These are phyloP conservation scores for Fraxinus angustifolia DNA, from an alignment of 305 asterid species.

Conservation along the genomic window DNA sequence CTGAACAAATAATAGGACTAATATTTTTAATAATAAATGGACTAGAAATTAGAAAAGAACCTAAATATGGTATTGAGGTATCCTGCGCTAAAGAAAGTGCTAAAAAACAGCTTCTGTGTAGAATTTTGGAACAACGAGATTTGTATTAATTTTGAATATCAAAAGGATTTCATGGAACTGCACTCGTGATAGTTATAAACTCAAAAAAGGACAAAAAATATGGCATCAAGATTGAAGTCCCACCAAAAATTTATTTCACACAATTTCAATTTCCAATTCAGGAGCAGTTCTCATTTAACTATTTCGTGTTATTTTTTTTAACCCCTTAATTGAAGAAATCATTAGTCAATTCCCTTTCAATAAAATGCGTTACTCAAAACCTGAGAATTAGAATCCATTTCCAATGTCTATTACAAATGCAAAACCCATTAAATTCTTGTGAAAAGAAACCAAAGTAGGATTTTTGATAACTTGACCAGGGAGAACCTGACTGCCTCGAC, in stretches of 20 bases:
- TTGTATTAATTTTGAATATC: neutral
- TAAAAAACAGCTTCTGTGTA: neutral
- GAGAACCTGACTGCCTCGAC: neutral
- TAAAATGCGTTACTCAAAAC: neutral
- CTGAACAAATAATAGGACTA: neutral
- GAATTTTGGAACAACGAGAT: neutral
- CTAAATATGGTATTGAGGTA: neutral
- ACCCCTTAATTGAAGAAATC: neutral
- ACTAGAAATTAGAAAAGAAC: neutral
- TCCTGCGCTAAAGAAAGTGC: neutral
- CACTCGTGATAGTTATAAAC: neutral
- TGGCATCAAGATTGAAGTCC: neutral
- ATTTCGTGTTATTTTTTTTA: neutral
- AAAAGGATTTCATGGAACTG: neutral
- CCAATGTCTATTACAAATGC: neutral
- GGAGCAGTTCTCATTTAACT: neutral
- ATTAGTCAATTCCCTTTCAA: neutral
- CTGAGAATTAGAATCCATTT: neutral
- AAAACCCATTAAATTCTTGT: neutral
- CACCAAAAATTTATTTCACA: neutral
- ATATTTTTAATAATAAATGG: neutral
- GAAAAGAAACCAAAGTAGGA: neutral
- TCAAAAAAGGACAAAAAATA: neutral
- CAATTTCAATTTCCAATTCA: neutral
- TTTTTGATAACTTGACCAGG: neutral